Evolutionary conservation across 352 stramenopile genomes (phyloP).

Genomic region (Globisporangium sylvaticum): DNA sequence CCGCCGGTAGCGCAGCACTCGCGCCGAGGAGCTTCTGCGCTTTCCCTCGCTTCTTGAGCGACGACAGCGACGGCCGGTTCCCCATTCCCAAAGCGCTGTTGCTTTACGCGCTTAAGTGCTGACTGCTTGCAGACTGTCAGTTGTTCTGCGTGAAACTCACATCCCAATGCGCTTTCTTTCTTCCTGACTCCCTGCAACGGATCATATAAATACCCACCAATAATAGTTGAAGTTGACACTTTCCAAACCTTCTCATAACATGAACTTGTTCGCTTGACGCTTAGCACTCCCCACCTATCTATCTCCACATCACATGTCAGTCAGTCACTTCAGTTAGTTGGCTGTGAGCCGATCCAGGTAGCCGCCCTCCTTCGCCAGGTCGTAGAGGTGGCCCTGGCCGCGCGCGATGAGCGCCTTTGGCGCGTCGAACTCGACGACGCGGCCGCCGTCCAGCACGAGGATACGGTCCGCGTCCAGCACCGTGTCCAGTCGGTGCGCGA

Average conservation of each 20-base stretch:
- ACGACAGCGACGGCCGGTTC: constrained; percentile 7
- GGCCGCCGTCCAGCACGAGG: constrained; percentile 93
- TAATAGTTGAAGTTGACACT: constrained; percentile 7
- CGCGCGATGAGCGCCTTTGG: constrained; percentile 59
- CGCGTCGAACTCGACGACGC: constrained; percentile 82
- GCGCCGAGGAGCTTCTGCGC: background rate
- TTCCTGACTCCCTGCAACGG: background rate
- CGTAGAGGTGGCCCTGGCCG: constrained; percentile 35
- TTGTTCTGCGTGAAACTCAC: background rate
- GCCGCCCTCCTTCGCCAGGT: constrained; percentile 33
- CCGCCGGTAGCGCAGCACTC: background rate
- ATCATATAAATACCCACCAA: background rate
- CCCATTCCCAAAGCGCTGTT: constrained; percentile 1
- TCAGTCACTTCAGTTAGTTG: background rate
- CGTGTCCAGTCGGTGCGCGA: constrained; percentile 96
- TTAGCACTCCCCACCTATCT: background rate
- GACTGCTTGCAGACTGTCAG: background rate
- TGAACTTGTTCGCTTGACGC: background rate
- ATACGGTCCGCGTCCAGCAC: constrained; percentile 97
- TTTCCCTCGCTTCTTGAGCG: constrained; percentile 5
- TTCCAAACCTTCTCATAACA: constrained; percentile 20
- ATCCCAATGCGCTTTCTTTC: background rate
- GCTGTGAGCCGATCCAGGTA: constrained; percentile 31
- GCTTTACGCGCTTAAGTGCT: background rate
- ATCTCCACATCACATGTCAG: background rate